A percentile compares a stretch with the other conserved stretches of the same genome.
Conservation (phyloP, 768 basidiomycete species). For the Calocybe cyanea region DNA sequence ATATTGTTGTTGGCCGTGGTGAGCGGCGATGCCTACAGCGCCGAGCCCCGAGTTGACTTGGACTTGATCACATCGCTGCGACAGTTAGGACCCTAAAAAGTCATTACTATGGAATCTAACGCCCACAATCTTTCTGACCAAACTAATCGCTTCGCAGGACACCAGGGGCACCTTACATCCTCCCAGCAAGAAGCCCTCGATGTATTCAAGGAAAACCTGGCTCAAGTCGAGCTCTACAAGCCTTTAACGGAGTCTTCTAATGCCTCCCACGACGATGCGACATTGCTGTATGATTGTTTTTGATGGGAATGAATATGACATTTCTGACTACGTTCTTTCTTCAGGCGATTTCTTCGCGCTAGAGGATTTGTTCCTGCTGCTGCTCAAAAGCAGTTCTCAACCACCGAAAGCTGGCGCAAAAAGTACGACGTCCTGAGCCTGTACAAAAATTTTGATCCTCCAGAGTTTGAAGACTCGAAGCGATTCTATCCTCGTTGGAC, state of each 20-base stretch:
- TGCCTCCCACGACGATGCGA: slow-evolving; percentile 62
- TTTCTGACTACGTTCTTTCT: background rate
- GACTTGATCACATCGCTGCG: too few relatives aligned
- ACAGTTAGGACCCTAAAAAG: too few relatives aligned
- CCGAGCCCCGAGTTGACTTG: too few relatives aligned
- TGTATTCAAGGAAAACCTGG: slow-evolving; percentile 51
- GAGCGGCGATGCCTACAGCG: too few relatives aligned
- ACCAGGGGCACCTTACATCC: slow-evolving; percentile 49
- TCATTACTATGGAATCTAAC: slow-evolving; percentile 4
- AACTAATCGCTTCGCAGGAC: slow-evolving; percentile 35
- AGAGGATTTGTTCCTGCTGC: slow-evolving; percentile 58
- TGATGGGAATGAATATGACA: background rate
- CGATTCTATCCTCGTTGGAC: slow-evolving; percentile 81
- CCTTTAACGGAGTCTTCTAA: slow-evolving; percentile 25
- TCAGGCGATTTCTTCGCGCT: slow-evolving; percentile 81
- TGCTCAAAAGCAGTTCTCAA: slow-evolving; percentile 69
- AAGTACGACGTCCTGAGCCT: slow-evolving; percentile 59
- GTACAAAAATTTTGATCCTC: slow-evolving; percentile 52
- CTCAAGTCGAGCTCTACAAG: slow-evolving; percentile 48
- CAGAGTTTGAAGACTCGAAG: slow-evolving; percentile 57
- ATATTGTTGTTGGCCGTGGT: too few relatives aligned
- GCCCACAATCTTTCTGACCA: background rate
- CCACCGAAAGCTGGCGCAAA: slow-evolving; percentile 65
- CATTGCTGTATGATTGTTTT: slow-evolving; percentile 51
- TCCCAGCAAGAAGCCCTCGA: slow-evolving; percentile 46